These are phyloP conservation scores for Cruciata laevipes DNA, from an alignment of 257 asterid genomes.

Conservation along the genomic window DNA sequence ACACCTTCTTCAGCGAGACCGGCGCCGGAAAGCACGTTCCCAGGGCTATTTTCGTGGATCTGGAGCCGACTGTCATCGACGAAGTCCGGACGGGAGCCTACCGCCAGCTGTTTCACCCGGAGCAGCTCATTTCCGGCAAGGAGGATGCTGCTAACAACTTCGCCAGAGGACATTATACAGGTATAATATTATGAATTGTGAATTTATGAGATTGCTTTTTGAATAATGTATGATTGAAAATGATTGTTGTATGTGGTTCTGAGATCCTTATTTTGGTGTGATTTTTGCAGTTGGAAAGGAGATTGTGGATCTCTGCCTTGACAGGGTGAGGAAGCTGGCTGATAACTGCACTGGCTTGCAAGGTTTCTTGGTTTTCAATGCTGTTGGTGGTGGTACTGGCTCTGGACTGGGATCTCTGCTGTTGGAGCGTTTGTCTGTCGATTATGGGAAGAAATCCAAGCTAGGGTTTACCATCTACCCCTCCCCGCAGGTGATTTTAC, in stretches of 20 bases:
- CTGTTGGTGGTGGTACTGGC: conserved; percentile 95
- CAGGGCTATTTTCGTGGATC: conserved; percentile 82
- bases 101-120: conserved; percentile 95
- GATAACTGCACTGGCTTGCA: conserved; percentile 94
- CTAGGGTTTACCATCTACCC: conserved; percentile 90
- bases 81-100: conserved; percentile 73
- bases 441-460: conserved; percentile 86
- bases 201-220: not conserved
- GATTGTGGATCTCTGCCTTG: conserved; percentile 78
- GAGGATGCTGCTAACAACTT: conserved; percentile 95
- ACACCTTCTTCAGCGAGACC: conserved; percentile 88
- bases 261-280: conserved; percentile 1
- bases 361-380: conserved; percentile 80
- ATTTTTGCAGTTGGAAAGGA: conserved; percentile 65
- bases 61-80: conserved; percentile 86
- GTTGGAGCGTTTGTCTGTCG: conserved; percentile 78
- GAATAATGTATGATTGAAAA: not conserved
- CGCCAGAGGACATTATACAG: conserved; percentile 89
- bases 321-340: conserved; percentile 82
- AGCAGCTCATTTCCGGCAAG: conserved; percentile 90
- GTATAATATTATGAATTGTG: conserved; percentile 17
- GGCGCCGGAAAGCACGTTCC: conserved; percentile 94
- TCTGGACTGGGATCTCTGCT: conserved; percentile 85
- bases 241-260: conserved; percentile 11
- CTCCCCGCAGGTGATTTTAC: conserved; percentile 64